phyloP scores from a whole-genome alignment of 2,329 filamentous ascomycete species.

The Coniochaeta sp. region DNA sequence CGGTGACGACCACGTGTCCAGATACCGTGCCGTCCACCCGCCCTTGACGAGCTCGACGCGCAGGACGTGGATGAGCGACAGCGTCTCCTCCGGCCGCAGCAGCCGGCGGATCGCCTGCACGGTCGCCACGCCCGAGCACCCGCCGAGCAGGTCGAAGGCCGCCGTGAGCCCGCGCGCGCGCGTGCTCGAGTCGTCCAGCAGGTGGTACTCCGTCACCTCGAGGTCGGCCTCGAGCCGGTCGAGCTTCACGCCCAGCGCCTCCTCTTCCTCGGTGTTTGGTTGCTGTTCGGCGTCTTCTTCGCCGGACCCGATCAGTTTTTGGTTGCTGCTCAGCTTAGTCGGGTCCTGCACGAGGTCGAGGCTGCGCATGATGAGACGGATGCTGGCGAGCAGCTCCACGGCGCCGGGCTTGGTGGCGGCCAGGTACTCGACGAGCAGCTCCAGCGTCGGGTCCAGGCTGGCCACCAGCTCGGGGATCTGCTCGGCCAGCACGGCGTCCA shows the following conservation, averaged over 20 bases:
- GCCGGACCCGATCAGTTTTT: conserved; percentile 22
- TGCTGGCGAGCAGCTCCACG: conserved; percentile 57
- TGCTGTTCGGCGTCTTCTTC: conserved; percentile 18
- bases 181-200: conserved; percentile 56
- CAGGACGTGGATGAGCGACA: conserved; percentile 65
- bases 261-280: conserved; percentile 25
- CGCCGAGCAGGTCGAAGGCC: conserved; percentile 62
- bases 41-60: conserved; percentile 67
- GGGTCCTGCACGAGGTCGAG: conserved; percentile 51
- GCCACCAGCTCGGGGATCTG: conserved; percentile 57
- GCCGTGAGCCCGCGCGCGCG: conserved; percentile 58
- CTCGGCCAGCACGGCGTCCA: conserved; percentile 44
- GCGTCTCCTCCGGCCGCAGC: conserved; percentile 59
- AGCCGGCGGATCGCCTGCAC: conserved; percentile 56
- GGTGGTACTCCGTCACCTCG: conserved; percentile 58
- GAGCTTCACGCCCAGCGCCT: conserved; percentile 43
- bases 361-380: conserved; percentile 61
- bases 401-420: conserved; percentile 58
- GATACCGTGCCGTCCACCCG: conserved; percentile 67
- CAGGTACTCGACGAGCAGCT: conserved; percentile 58
- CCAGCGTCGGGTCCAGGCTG: conserved; percentile 60
- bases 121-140: conserved; percentile 53
- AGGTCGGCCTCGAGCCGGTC: conserved; percentile 59
- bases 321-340: conserved; percentile 22
- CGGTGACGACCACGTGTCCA: conserved; percentile 45